Conservation (phyloP, 768 basidiomycete genomes). For the Tricholoma sp. region DNA sequence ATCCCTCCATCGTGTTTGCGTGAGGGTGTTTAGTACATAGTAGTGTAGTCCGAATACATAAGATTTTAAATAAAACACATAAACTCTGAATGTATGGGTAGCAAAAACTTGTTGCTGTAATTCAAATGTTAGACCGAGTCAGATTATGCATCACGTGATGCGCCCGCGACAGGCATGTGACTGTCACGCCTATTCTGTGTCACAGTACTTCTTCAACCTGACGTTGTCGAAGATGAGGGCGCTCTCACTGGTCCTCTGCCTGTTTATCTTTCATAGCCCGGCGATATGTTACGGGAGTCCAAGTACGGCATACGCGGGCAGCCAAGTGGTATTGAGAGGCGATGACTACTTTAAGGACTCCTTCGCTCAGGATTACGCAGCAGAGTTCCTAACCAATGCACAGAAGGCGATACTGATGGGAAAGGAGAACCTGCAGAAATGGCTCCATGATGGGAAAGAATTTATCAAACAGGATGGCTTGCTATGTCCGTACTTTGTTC, state of each 20-base stretch:
- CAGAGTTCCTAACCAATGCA: slow-evolving; percentile 35
- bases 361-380: slow-evolving; percentile 13
- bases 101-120: no score
- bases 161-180: no score
- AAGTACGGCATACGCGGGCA: neutral
- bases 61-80: no score
- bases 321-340: slow-evolving; percentile 43
- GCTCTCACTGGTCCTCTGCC: slow-evolving; percentile 7
- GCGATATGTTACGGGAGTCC: slow-evolving; percentile 8
- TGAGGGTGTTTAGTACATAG: no score
- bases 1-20: no score
- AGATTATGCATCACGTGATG: no score
- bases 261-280: slow-evolving; percentile 3
- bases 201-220: no score
- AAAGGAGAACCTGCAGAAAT: slow-evolving; percentile 51
- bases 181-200: no score
- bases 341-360: slow-evolving; percentile 16
- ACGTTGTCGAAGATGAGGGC: slow-evolving; percentile 11
- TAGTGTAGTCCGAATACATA: no score
- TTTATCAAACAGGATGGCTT: slow-evolving; percentile 69
- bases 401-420: slow-evolving; percentile 39
- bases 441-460: slow-evolving; percentile 57
- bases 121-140: no score
- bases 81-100: no score
- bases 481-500: slow-evolving; percentile 46